Conservation (phyloP, 2,329 filamentous ascomycete genomes). For the Onygena corvina region DNA sequence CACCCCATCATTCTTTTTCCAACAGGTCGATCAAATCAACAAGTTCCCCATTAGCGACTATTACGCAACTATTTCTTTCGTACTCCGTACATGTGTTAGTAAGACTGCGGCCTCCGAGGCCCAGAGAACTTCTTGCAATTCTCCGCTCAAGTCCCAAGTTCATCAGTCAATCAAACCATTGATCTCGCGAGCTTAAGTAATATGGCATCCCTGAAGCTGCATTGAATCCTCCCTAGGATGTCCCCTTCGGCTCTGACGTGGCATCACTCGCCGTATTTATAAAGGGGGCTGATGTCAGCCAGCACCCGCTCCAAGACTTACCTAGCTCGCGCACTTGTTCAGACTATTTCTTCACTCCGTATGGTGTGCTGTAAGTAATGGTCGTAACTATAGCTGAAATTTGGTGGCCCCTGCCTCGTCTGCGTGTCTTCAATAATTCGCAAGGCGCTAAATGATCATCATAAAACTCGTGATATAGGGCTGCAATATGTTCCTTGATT, state of each 20-base stretch:
- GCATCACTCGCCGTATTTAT: neutral
- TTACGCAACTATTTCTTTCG: slow-evolving; percentile 1
- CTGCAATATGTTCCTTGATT: neutral
- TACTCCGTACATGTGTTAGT: no score
- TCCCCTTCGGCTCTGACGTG: slow-evolving; percentile 4
- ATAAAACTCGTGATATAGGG: slow-evolving; percentile 6
- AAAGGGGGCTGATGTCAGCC: slow-evolving; percentile 4
- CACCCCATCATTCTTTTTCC: neutral
- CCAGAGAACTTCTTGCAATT: neutral
- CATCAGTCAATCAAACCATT: neutral
- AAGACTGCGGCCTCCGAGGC: neutral
- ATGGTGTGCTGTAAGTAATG: neutral
- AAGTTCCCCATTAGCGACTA: neutral
- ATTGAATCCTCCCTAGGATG: slow-evolving; percentile 3
- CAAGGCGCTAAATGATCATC: neutral
- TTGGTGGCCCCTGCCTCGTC: neutral
- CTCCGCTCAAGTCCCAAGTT: neutral
- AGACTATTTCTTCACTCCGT: slow-evolving; percentile 1
- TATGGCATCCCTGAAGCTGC: slow-evolving; percentile 4
- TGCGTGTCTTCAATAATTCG: neutral
- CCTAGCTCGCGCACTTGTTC: slow-evolving; percentile 1
- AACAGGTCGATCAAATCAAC: neutral
- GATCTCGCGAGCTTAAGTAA: neutral
- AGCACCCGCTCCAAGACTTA: neutral
- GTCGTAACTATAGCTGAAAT: slow-evolving; percentile 1